Conservation (phyloP, 139 green algal species). For the Asterochloris erici region DNA sequence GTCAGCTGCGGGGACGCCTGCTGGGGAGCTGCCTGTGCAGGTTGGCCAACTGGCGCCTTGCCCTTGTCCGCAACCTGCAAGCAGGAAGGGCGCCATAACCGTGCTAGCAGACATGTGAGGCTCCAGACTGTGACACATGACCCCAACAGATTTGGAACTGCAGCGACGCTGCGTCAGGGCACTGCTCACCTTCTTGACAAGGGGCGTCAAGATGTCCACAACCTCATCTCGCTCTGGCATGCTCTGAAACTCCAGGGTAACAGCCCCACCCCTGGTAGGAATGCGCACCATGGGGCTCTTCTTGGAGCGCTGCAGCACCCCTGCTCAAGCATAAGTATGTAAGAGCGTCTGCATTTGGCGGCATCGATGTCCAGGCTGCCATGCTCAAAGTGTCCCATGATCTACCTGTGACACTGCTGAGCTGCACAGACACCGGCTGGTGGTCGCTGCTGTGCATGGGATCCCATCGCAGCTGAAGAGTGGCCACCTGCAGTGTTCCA, state of each 20-base stretch:
- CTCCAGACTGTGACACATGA: too few species aligned
- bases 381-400: too few species aligned
- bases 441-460: too few species aligned
- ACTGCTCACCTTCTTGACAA: slow-evolving; percentile 3
- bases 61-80: not conserved
- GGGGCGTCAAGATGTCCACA: slow-evolving; percentile 19
- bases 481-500: too few species aligned
- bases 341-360: not conserved
- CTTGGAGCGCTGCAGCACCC: slow-evolving; percentile 22
- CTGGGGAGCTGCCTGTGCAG: not conserved
- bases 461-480: too few species aligned
- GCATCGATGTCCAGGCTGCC: not conserved
- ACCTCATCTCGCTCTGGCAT: slow-evolving; percentile 12
- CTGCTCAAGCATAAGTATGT: slow-evolving; percentile 10
- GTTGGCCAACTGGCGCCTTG: not conserved
- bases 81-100: too few species aligned
- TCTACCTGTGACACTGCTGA: too few species aligned
- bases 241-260: slow-evolving; percentile 20
- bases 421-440: too few species aligned
- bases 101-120: too few species aligned
- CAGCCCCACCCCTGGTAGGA: not conserved
- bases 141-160: too few species aligned
- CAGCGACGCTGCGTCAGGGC: too few species aligned
- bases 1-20: not conserved
- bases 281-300: slow-evolving; percentile 20